Evolutionary conservation across 164 flowering plant genomes (phyloP), one percentile per base, ranked within the genome.

Genomic region (Kingdonia uniflora): DNA sequence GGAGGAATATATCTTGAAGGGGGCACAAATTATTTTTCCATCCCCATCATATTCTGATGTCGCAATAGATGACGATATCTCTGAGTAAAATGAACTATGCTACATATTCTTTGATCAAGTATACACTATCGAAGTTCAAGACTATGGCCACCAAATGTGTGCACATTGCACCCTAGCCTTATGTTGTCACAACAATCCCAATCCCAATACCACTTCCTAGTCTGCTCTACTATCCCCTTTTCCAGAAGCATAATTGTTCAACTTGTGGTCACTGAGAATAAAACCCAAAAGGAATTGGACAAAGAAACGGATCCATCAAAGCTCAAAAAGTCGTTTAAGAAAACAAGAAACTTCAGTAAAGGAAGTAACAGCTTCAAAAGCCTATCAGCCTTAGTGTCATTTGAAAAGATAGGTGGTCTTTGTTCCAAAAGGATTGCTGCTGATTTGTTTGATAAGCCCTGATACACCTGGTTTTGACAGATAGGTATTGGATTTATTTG

Each of bases 81-180:
- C 88, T 20, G 96, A 88, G 99, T 89, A 86, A 5, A 49, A 76
- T 7, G 96, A 84, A 48, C 51, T 88, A 11, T 92, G 96, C 65
- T 81, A 84, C 74, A 88, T 92, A 57, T 92, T 96, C 75, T 92
- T 92, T 49, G 99, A 92, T 61, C 88, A 86, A 55, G 81, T 75
- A 12, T 92, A 95, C 74, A 79, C 88, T 25, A 88, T 92, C 45
- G 94, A 92, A 68, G 95, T 92, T 23, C 90, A 78, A 68, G 73
- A 75, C 63, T 92, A 96, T 44, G 95, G 96, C 51, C 96, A 92
- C 63, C 95, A 83, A 52, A 92, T 92, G 99, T 92, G 99, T 74
- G 99, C 96, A 0, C 94, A 84, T 51, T 91, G 98, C 78, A 84
- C 90, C 11, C 75, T 91, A 21, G 79, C 96, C 49, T 74, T 91